Evolutionary conservation across 192 early-diverging fungal genomes (phyloP).

Genomic region (Dissophora ornata): DNA sequence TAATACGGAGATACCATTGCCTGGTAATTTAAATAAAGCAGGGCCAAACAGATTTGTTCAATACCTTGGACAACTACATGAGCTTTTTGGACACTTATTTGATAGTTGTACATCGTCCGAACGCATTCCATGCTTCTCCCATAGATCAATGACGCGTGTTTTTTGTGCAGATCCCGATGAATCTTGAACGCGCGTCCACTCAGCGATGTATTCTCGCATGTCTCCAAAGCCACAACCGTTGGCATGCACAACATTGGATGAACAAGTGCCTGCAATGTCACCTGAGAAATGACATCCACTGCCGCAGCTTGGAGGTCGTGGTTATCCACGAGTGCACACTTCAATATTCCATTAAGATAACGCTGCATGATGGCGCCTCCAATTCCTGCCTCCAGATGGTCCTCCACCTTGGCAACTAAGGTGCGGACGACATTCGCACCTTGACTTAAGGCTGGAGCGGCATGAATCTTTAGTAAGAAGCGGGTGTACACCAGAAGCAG

Average conservation of each 20-base stretch:
- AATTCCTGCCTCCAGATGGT: conserved; percentile 63
- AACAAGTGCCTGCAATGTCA: conserved; percentile 90
- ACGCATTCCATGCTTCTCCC: conserved; percentile 83
- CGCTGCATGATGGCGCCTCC: conserved; percentile 90
- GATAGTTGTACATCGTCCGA: conserved; percentile 78
- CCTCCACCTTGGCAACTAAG: conserved; percentile 35
- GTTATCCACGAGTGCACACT: conserved; percentile 72
- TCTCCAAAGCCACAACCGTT: conserved; percentile 85
- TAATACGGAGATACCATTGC: background rate
- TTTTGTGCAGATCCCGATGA: conserved; percentile 81
- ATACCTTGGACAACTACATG: conserved; percentile 57
- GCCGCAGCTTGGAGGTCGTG: conserved; percentile 71
- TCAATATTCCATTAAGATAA: conserved; percentile 80
- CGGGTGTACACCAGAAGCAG: conserved; percentile 27
- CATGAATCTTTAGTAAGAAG: conserved; percentile 35
- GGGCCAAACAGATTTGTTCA: background rate
- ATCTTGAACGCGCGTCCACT: conserved; percentile 78
- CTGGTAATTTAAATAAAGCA: background rate
- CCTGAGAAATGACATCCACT: conserved; percentile 84
- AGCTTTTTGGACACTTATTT: conserved; percentile 56
- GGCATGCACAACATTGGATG: conserved; percentile 94
- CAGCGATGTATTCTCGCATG: conserved; percentile 69
- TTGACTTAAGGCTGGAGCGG: background rate
- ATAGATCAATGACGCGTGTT: conserved; percentile 92
- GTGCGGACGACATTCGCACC: conserved; percentile 1